Base-by-base conservation (phyloP, 495 filamentous ascomycete species). In the Hypoxylon subgilvum region DNA sequence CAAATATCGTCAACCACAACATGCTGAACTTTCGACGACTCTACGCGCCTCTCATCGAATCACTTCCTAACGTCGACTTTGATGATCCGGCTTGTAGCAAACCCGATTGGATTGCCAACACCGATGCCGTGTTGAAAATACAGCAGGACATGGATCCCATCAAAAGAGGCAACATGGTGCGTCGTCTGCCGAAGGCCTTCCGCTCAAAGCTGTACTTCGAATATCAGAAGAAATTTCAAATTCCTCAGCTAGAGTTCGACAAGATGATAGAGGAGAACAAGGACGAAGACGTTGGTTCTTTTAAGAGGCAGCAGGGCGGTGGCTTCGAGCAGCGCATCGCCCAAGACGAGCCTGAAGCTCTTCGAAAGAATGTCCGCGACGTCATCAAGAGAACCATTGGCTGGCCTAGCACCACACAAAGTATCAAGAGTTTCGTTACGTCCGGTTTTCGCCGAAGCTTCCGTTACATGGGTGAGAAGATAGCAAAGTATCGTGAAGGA, bases 161-260 rank as follows among this genome's bases (percentile, higher is more conserved):
- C 36, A 90, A 86, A 66, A 84, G 94, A 35, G 92, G 89, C 16
- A 97, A 98, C 69, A 97, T 97, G 89, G 92, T 98, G 6, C 85
- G 95, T 8, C 87, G 94, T 18, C 76, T 98, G 9, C 95, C 94
- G 0, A 91, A 89, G 51, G 77, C 86, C 1, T 97, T 98, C 81
- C 82, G 94, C 10, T 80, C 89, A 40, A 92, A 90, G 60, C 72
- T 98, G 2, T 98, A 97, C 74, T 95, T 94, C 72, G 85, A 90
- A 63, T 97, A 96, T 64, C 94, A 97, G 72, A 81, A 86, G 59
- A 92, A 95, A 66, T 96, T 88, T 62, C 80, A 81, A 27, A 95
- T 97, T 27, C 92, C 94, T 0, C 86, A 83, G 18, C 76, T 78
- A 1, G 90, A 96, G 32, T 98, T 96, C 72, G 72, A 89, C 55